Conservation (phyloP, 2,329 filamentous ascomycete genomes). For the Arthrobotrys sphaeroides region DNA sequence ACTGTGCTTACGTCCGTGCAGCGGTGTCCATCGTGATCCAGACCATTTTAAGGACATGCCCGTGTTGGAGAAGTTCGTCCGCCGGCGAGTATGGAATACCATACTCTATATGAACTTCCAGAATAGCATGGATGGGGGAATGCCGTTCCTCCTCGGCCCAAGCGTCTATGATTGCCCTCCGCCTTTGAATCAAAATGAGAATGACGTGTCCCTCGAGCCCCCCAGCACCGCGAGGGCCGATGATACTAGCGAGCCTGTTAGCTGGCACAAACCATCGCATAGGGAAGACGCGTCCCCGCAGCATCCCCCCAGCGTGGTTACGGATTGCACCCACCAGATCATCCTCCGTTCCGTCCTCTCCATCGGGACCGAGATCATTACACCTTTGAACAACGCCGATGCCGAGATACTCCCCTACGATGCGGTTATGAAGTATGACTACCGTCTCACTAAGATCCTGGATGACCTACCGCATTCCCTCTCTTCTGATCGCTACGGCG, state of each 20-base stretch:
- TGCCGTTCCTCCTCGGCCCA: constrained; percentile 40
- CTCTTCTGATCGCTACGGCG: constrained; percentile 27
- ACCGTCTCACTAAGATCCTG: constrained; percentile 45
- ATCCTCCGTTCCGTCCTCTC: constrained; percentile 38
- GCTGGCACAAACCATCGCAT: constrained; percentile 2
- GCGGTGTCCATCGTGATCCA: constrained; percentile 46
- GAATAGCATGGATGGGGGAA: constrained; percentile 51
- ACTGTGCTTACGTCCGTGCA: background rate
- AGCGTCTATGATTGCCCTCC: constrained; percentile 46
- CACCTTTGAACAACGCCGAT: constrained; percentile 40
- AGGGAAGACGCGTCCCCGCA: background rate
- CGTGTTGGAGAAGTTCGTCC: constrained; percentile 27
- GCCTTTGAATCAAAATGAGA: constrained; percentile 43
- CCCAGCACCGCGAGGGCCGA: background rate
- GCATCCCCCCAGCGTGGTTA: constrained; percentile 21
- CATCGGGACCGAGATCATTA: constrained; percentile 44
- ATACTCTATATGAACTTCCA: constrained; percentile 52
- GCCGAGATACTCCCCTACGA: constrained; percentile 38
- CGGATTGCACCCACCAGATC: constrained; percentile 45
- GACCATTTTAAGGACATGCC: constrained; percentile 52
- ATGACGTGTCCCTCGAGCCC: constrained; percentile 17
- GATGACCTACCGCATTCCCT: constrained; percentile 35
- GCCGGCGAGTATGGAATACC: constrained; percentile 44
- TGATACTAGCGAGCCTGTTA: background rate
- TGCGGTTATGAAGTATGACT: constrained; percentile 50